Conservation (phyloP, 2,329 filamentous ascomycete species). For the Fusarium gaditjirri region DNA sequence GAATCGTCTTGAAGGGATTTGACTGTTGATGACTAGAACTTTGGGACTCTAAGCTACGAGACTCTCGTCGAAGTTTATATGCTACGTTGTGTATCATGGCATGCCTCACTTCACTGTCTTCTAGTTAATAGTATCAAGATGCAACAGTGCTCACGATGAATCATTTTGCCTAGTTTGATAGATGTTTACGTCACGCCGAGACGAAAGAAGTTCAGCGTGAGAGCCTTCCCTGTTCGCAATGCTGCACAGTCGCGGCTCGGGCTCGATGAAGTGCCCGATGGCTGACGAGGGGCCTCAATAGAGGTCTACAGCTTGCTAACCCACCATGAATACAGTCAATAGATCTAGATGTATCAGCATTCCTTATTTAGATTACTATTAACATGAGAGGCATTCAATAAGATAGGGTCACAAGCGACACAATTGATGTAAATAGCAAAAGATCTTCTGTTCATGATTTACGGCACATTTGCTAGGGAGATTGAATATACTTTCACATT, state of each 20-base stretch:
- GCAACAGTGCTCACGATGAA: background rate
- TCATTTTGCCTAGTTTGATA: background rate
- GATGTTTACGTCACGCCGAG: background rate
- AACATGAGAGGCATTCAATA: background rate
- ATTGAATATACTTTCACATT: no score
- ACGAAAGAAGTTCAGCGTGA: background rate
- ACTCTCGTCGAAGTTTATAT: background rate
- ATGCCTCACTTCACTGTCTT: fast-evolving
- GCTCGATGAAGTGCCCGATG: background rate
- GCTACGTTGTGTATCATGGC: fast-evolving
- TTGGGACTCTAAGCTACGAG: background rate
- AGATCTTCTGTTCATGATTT: no score
- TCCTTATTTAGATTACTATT: no score
- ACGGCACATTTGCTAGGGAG: no score
- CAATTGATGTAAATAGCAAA: no score
- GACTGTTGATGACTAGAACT: no score
- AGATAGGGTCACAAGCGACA: background rate
- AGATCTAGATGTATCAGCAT: no score
- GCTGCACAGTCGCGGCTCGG: background rate
- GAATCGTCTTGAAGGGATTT: fast-evolving
- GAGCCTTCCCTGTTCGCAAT: background rate
- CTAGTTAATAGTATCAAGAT: fast-evolving
- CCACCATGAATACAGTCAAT: no score
- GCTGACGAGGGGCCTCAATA: background rate
- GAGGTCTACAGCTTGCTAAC: fast-evolving